phyloP scores from a whole-genome alignment of 1,139 yeast genomes.

The Scheffersomyces segobiensis region DNA sequence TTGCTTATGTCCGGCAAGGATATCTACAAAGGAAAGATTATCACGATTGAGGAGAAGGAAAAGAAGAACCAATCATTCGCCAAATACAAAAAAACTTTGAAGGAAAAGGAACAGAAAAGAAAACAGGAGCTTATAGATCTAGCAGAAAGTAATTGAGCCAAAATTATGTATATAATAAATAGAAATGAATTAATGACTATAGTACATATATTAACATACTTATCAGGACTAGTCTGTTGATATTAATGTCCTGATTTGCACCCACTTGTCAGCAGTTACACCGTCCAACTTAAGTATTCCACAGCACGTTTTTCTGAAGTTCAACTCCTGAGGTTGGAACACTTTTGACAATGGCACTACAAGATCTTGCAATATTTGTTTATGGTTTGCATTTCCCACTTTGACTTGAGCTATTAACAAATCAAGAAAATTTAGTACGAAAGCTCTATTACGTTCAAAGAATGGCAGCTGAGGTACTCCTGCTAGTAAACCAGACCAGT shows the following conservation, averaged over 20 bases:
- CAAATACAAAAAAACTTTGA: slow-evolving; percentile 2
- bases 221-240: not conserved
- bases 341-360: not conserved
- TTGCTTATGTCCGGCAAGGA: slow-evolving; percentile 32
- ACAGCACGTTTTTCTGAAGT: not conserved
- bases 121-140: slow-evolving; percentile 4
- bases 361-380: not conserved
- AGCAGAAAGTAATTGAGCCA: not conserved
- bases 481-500: not conserved
- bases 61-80: slow-evolving; percentile 4
- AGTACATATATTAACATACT: not conserved
- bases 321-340: not conserved
- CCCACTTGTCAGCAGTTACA: not conserved
- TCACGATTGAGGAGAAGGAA: slow-evolving; percentile 20
- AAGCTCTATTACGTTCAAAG: not conserved
- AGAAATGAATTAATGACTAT: not conserved
- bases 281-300: not conserved
- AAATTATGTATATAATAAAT: not conserved
- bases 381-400: not conserved
- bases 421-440: not conserved
- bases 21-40: slow-evolving; percentile 30
- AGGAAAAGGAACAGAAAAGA: slow-evolving; percentile 5
- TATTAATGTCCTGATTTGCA: not conserved
- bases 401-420: not conserved
- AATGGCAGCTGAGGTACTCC: not conserved